Percentiles rank a stretch among this genome's conserved stretches.
These are phyloP conservation scores for Beta vulgaris DNA, from an alignment of 148 eudicot genomes.

Conservation along the genomic window DNA sequence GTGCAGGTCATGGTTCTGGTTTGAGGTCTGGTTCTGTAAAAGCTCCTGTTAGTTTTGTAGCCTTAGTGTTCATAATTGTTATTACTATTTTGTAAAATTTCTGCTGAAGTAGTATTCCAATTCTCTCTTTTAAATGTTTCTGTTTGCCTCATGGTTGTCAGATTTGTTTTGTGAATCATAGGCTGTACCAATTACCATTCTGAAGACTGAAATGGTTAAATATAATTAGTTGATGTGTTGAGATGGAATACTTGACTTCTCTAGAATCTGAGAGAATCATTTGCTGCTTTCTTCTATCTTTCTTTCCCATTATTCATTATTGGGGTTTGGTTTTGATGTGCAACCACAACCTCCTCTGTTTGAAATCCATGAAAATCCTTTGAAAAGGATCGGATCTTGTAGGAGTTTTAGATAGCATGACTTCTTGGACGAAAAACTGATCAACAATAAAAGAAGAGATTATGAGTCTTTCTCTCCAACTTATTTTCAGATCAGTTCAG, in stretches of 20 bases:
- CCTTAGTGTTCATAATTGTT: conserved; percentile 23
- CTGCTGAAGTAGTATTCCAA: neutral
- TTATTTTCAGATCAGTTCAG: no score
- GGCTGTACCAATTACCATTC: neutral
- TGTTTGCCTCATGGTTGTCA: neutral
- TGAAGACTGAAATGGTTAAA: neutral
- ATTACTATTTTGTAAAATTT: conserved; percentile 10
- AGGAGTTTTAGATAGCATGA: no score
- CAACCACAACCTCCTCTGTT: no score
- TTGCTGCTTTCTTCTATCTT: no score
- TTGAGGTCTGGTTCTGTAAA: conserved; percentile 12
- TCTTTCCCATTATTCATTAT: no score
- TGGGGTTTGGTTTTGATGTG: no score
- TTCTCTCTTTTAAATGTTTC: neutral
- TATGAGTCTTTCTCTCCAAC: no score
- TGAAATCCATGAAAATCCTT: no score
- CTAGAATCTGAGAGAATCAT: neutral
- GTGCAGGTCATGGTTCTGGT: conserved; percentile 5
- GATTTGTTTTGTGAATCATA: conserved; percentile 2
- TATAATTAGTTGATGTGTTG: neutral
- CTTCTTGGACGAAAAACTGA: no score
- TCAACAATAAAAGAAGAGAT: no score
- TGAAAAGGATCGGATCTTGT: no score
- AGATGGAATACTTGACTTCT: neutral
- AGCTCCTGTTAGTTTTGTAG: conserved; percentile 20